Percentiles rank a stretch among this genome's conserved stretches.
phyloP scores from a whole-genome alignment of 2,329 filamentous ascomycete species.

The Xylariomycetidae sp. region DNA sequence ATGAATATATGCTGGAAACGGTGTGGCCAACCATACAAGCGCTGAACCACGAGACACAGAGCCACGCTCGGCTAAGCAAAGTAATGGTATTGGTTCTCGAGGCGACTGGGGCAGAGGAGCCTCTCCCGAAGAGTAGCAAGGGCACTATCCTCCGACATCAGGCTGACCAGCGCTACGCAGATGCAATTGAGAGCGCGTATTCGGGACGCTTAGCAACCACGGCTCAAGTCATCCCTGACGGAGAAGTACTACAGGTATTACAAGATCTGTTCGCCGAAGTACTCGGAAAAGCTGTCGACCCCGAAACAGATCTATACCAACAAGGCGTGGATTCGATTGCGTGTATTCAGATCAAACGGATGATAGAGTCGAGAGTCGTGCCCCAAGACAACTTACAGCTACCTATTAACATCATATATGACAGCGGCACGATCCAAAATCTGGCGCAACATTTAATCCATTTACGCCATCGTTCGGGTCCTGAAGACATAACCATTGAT shows the following conservation, averaged over 20 bases:
- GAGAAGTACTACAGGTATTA: conserved; percentile 31
- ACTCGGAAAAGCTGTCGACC: conserved; percentile 21
- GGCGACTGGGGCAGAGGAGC: conserved; percentile 15
- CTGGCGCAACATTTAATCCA: conserved; percentile 20
- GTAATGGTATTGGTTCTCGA: conserved; percentile 47
- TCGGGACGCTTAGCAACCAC: conserved; percentile 6
- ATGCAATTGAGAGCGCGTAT: conserved; percentile 44
- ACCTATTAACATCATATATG: conserved; percentile 56
- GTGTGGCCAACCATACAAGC: conserved; percentile 40
- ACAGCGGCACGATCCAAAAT: conserved; percentile 46
- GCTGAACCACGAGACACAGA: conserved; percentile 44
- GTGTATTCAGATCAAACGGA: conserved; percentile 45
- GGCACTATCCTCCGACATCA: conserved; percentile 51
- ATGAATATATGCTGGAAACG: conserved; percentile 34
- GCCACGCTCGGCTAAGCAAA: conserved; percentile 44
- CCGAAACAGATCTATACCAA: conserved; percentile 48
- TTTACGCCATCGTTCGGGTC: conserved; percentile 1
- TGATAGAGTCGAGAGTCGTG: conserved; percentile 23
- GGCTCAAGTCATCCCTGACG: conserved; percentile 20
- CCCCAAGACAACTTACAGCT: conserved; percentile 20
- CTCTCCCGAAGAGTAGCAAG: conserved; percentile 58
- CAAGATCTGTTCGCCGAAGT: conserved; percentile 26
- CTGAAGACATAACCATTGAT: neutral
- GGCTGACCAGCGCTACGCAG: conserved; percentile 45
- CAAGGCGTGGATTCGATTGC: conserved; percentile 58